Base-by-base conservation (phyloP, 2,329 filamentous ascomycete species). In the Tricladium varicosporioides region DNA sequence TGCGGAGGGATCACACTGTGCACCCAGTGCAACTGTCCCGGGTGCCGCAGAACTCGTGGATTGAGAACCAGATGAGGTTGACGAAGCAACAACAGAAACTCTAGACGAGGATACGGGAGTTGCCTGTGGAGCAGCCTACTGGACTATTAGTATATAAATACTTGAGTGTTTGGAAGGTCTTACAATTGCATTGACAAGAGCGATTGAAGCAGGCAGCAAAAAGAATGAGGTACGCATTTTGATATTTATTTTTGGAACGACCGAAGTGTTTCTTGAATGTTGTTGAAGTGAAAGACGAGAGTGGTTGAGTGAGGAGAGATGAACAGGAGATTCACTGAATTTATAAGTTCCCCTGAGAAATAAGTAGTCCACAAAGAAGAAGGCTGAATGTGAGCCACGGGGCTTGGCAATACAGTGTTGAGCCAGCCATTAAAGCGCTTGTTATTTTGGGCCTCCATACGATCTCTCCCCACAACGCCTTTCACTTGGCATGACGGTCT, bases 221-320 rank as follows among this genome's bases (percentile, higher is more conserved):
- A 56, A 15, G 44, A 56, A 42, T 16, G 54, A 51, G 36, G 44
- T 36, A 32, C 45, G 49, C 48, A 56, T 56, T 42, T 43, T 52
- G 47, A 32, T 43, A 48, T 4, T 13, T 18, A 15, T 7, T 7
- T 18, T n/a, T 27, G 46, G n/a, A 13, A 31, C 19, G 22, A 22
- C 2, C 5, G 5, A 18, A 18, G 5, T 48, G 7, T 7, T 27
- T 27, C 4, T 27, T 27, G 22, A 27, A 27, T 27, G 22, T 27
- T 27, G 22, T 27, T 27, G 22, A 27, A 27, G 4, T 27, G 22
- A 27, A 27, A 27, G 22, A 27, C 22, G 22, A 27, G 22, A 27
- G 22, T 27, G 22, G 22, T 27, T 27, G 7, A 27, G 22, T 27
- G 7, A 27, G 22, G 22, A 27, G 22, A 27, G 22, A 7, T 4